phyloP scores from a whole-genome alignment of 2,329 filamentous ascomycete species.

The Penicillium hordei region DNA sequence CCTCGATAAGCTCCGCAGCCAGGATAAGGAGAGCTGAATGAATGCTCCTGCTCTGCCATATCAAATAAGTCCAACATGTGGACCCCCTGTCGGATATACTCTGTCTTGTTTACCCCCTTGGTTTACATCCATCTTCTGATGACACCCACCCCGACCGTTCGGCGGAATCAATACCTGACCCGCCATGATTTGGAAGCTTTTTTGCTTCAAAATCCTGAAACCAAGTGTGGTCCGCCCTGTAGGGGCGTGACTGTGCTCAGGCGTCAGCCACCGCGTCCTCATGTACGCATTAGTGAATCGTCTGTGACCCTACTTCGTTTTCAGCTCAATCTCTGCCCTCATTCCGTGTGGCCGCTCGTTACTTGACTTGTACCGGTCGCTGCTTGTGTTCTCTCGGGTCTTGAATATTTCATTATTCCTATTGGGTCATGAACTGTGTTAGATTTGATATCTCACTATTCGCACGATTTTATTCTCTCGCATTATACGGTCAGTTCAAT shows the following conservation, averaged over 20 bases:
- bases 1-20: slow-evolving; percentile 36
- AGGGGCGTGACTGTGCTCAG: neutral
- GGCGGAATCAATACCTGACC: neutral
- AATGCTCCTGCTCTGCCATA: neutral
- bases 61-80: neutral
- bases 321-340: neutral
- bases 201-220: neutral
- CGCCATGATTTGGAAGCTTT: neutral
- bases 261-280: neutral
- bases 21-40: slow-evolving; percentile 31
- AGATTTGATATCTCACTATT: neutral
- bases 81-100: neutral
- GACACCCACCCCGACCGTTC: neutral
- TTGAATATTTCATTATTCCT: neutral
- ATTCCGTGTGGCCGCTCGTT: neutral
- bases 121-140: neutral
- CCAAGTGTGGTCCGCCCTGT: neutral
- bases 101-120: neutral
- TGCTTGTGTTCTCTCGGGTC: neutral
- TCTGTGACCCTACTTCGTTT: neutral
- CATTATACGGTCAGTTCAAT: neutral
- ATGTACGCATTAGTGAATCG: neutral
- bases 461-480: neutral
- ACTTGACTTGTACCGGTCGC: neutral
- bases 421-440: neutral